Conservation (phyloP, 2,329 filamentous ascomycete species). For the Verticillium tricorpus region DNA sequence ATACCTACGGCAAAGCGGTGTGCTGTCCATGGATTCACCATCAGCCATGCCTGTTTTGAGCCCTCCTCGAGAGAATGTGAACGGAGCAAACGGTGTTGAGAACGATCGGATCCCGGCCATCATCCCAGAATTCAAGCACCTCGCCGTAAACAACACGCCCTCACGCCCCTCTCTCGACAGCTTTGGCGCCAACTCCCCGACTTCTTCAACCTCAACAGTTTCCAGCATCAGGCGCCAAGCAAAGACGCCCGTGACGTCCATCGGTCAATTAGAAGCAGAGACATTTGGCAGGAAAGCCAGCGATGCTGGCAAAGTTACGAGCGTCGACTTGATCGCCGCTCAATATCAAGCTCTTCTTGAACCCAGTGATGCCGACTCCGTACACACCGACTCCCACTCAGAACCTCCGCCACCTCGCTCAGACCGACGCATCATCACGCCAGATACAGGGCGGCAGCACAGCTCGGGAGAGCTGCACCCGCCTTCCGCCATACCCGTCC, state of each 20-base stretch:
- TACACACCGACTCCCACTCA: slow-evolving; percentile 21
- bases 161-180: slow-evolving; percentile 12
- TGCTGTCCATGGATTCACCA: slow-evolving; percentile 16
- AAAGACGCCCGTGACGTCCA: slow-evolving; percentile 46
- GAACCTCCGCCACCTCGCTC: slow-evolving; percentile 17
- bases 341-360: slow-evolving; percentile 45
- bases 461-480: slow-evolving; percentile 10
- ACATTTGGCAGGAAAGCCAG: slow-evolving; percentile 16
- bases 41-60: slow-evolving; percentile 4
- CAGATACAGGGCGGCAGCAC: slow-evolving; percentile 7
- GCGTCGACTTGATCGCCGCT: slow-evolving; percentile 44
- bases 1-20: slow-evolving; percentile 21
- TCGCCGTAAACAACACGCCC: slow-evolving; percentile 21
- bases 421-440: slow-evolving; percentile 2
- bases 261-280: slow-evolving; percentile 43
- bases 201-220: slow-evolving; percentile 12
- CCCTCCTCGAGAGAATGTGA: slow-evolving; percentile 1
- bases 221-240: slow-evolving; percentile 38
- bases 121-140: slow-evolving; percentile 32
- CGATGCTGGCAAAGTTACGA: slow-evolving; percentile 28
- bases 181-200: slow-evolving; percentile 9
- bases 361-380: slow-evolving; percentile 29
- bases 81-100: slow-evolving; percentile 1
- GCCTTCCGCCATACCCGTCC: neutral
- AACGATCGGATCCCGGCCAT: slow-evolving; percentile 17